phyloP scores from a whole-genome alignment of 495 filamentous ascomycete genomes.

The Daldinia concentrica region DNA sequence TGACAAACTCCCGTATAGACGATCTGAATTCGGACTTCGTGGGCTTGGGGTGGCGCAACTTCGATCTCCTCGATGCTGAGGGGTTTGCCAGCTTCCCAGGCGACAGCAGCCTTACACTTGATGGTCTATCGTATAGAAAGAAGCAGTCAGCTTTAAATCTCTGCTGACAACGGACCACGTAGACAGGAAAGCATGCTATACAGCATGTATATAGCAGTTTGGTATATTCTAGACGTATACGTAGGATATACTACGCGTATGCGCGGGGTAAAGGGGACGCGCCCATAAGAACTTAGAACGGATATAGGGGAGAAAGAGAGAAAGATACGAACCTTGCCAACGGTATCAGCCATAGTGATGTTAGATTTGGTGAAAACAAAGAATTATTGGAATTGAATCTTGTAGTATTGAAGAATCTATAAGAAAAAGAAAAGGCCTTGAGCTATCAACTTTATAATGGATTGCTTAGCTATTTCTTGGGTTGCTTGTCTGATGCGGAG shows the following conservation, averaged over 20 bases:
- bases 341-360: conserved; percentile 57
- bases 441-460: conserved; percentile 38
- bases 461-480: conserved; percentile 19
- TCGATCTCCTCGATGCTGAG: conserved; percentile 91
- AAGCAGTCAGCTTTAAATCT: conserved; percentile 19
- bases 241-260: conserved; percentile 22
- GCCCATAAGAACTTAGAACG: background rate
- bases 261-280: conserved; percentile 40
- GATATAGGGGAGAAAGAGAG: background rate
- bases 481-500: conserved; percentile 40
- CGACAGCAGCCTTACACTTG: conserved; percentile 85
- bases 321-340: conserved; percentile 54
- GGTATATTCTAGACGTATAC: background rate
- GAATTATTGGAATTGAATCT: conserved; percentile 3
- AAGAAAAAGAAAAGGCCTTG: conserved; percentile 13
- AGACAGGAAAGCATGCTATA: conserved; percentile 3
- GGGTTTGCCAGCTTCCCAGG: conserved; percentile 93
- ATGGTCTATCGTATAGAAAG: conserved; percentile 53
- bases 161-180: background rate
- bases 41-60: conserved; percentile 87
- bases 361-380: conserved; percentile 12
- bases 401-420: conserved; percentile 9
- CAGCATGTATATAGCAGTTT: background rate
- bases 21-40: conserved; percentile 96
- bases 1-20: conserved; percentile 98